Evolutionary conservation across 1,284 basidiomycete genomes (phyloP), one percentile per base, ranked within the genome.

Genomic region (Trichosporon sp.): DNA sequence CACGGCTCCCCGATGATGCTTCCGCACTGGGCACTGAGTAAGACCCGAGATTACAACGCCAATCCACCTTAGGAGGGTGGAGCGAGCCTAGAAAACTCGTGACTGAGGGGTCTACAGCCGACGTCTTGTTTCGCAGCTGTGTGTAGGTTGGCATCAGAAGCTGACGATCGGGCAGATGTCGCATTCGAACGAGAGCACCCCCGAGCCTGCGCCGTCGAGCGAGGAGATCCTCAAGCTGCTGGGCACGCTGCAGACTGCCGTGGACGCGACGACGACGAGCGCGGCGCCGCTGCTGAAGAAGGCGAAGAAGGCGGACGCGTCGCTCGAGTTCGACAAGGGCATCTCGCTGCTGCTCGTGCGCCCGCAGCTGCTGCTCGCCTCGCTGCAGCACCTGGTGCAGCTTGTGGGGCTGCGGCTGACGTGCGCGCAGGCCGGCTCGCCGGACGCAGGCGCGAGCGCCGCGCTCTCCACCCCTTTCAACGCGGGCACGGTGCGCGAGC

Each of bases 271-370:
- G 7, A 71, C 73, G 32, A 77, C 77, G 11, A 75, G 77, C 8
- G 74, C 80, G 8, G 66, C 72, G 18, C 77, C 81, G 3, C 68
- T 83, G 32, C 67, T 81, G n/a, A 75, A 73, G 56, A 78, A 81
- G 82, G 83, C 75, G 3, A 73, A 71, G 64, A 71, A 73, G 9
- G 65, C 71, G 2, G 81, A 82, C 58, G 60, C 85, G 62, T 86
- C 87, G 51, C 82, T 91, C 27, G 88, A 92, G 74, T 88, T 87
- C 34, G 87, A 87, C 70, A 86, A 91, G 31, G 96, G 96, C 31
- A 92, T 98, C 71, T 98, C 96, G 0, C 86, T 99, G 1, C 86
- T 99, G 18, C 91, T 92, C 2, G 84, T 95, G 68, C 96, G 98
- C 82, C 91, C 95, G 74, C 89, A 95, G 68, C 82, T 92, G 13